Base-by-base conservation (phyloP, 2,329 filamentous ascomycete species). In the Penicillium sp. region DNA sequence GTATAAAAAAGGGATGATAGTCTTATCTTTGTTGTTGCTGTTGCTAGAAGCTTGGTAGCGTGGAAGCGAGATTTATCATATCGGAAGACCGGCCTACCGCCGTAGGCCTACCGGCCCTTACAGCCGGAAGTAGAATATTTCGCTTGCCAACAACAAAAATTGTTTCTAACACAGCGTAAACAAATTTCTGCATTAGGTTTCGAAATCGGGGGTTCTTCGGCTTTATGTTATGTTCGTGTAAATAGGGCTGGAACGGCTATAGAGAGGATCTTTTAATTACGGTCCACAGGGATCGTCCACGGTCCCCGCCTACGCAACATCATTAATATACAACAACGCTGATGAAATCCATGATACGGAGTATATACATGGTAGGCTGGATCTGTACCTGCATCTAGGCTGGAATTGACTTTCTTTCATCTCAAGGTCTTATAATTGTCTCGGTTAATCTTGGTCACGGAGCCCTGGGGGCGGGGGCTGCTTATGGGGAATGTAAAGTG, bases 241-340 rank as follows among this genome's bases (percentile, higher is more conserved):
- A 15, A 21, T 23, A 37, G 25, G 45, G 45, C 45, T 47, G 23
- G 45, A 47, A 37, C 3, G 15, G 13, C 3, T 35, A 47, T 47
- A 47, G 45, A 47, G 45, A 47, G 34, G 45, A 47, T 47, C 45
- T 27, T 37, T 35, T n/a, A 45, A 45, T 45, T 45, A 46, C 16
- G 45, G 16, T 25, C 45, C 34, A 47, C 45, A 25, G 12, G 3
- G 15, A 47, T 47, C 32, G 21, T 16, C 9, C 12, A 12, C 10
- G 25, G 34, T 38, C 35, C 35, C 45, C 45, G 25, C 23, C 15
- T 13, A 47, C 23, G 32, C 18, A 35, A 47, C 25, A 25, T 18
- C 16, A 37, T 25, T 23, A 35, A 37, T 25, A 25, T 25, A 27
- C 18, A 21, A 21, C 18, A 21, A 21, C 2, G 25, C 25, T 27